Percentiles rank a stretch among this genome's conserved stretches.
Conservation (phyloP, 2,329 filamentous ascomycete species). For the Cladobotryum mycophilum region DNA sequence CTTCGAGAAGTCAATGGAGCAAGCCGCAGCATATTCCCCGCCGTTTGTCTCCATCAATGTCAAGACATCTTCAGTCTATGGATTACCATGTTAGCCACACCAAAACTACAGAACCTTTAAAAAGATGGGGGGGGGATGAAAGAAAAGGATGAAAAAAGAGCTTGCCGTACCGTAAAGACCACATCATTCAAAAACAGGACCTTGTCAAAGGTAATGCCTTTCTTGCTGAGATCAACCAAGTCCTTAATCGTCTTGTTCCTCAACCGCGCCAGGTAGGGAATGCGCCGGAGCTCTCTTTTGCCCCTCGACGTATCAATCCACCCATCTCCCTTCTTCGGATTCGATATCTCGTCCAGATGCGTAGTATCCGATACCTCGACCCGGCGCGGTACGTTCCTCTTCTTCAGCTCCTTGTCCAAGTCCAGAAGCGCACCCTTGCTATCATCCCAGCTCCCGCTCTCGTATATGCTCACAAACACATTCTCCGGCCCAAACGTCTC, state of each 20-base stretch:
- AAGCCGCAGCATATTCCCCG: conserved; percentile 56
- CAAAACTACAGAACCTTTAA: neutral
- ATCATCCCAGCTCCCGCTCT: conserved; percentile 64
- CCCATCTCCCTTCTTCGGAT: conserved; percentile 40
- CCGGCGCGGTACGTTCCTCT: conserved; percentile 45
- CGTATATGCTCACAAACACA: conserved; percentile 61
- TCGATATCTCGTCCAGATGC: conserved; percentile 49
- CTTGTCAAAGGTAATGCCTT: conserved; percentile 50
- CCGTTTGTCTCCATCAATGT: conserved; percentile 50
- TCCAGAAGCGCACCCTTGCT: conserved; percentile 55
- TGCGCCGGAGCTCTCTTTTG: conserved; percentile 53
- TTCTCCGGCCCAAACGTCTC: conserved; percentile 54
- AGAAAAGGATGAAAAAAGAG: no score
- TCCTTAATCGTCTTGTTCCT: conserved; percentile 60
- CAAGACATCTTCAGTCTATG: conserved; percentile 48
- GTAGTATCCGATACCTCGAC: conserved; percentile 54
- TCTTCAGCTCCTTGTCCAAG: conserved; percentile 48
- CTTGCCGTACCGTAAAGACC: conserved; percentile 44
- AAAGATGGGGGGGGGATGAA: no score
- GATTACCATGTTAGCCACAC: neutral
- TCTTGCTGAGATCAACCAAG: conserved; percentile 42
- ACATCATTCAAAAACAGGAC: conserved; percentile 60
- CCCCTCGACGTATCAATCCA: conserved; percentile 58
- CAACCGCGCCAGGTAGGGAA: conserved; percentile 60
- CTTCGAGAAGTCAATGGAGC: conserved; percentile 53